A percentile compares a stretch with the other conserved stretches of the same genome.
Conservation (phyloP, 163 green algal species). For the Picocystis sp. region DNA sequence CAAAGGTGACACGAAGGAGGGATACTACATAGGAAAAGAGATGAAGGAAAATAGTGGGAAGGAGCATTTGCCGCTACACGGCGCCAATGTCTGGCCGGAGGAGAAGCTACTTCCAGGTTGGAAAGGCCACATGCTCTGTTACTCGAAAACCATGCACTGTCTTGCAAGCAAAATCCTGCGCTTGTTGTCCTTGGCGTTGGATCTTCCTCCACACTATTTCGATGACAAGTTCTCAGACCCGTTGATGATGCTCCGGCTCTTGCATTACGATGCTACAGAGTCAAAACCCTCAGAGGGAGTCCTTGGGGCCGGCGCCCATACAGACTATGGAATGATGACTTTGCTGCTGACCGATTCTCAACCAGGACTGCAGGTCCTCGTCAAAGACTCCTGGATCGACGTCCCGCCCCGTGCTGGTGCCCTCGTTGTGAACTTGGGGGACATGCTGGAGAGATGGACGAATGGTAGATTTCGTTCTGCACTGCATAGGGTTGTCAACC, state of each 20-base stretch:
- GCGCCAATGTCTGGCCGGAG: conserved; percentile 1
- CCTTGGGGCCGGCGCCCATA: conserved; percentile 40
- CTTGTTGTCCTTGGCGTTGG: conserved; percentile 2
- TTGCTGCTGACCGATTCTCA: conserved; percentile 48
- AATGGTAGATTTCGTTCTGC: conserved; percentile 12
- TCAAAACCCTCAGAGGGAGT: conserved; percentile 27
- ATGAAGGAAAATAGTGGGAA: neutral
- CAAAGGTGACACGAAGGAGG: too few species aligned
- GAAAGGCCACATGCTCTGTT: neutral
- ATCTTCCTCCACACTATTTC: conserved; percentile 2
- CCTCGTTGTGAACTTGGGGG: conserved; percentile 23
- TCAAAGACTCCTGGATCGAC: conserved; percentile 10
- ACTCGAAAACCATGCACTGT: conserved; percentile 1
- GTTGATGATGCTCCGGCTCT: conserved; percentile 17
- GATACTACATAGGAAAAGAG: too few species aligned
- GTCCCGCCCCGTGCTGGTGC: conserved; percentile 13
- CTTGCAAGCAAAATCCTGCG: neutral
- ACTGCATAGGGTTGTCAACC: conserved; percentile 12
- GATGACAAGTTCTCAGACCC: conserved; percentile 2
- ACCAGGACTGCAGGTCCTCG: conserved; percentile 58
- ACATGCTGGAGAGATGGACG: conserved; percentile 20
- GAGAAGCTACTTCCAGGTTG: conserved; percentile 1
- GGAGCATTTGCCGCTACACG: neutral
- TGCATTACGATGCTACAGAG: conserved; percentile 47
- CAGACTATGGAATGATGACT: conserved; percentile 66